phyloP scores from a whole-genome alignment of 2,329 filamentous ascomycete genomes.

The Trichoderma breve region DNA sequence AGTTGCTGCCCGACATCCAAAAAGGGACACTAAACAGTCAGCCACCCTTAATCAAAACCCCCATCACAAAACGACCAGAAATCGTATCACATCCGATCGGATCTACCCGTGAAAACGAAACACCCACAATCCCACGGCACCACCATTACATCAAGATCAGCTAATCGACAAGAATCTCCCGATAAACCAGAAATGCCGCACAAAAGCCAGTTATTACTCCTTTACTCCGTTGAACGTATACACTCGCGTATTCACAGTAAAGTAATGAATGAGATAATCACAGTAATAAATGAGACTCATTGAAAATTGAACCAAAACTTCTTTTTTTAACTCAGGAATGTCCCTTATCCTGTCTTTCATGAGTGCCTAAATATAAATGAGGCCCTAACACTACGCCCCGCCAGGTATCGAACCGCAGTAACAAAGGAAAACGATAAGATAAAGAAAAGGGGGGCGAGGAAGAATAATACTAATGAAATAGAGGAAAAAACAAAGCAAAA shows the following conservation, averaged over 20 bases:
- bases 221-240: not conserved
- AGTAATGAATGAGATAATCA: too few species aligned
- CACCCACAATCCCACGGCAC: not conserved
- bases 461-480: not conserved
- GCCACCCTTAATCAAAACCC: not conserved
- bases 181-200: not conserved
- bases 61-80: not conserved
- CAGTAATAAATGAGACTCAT: not conserved
- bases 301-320: not conserved
- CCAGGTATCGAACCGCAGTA: slow-evolving; percentile 15
- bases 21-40: not conserved
- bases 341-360: slow-evolving; percentile 8
- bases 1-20: not conserved
- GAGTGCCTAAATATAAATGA: not conserved
- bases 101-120: not conserved
- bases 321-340: not conserved
- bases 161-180: not conserved
- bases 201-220: not conserved
- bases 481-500: not conserved
- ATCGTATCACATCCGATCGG: not conserved
- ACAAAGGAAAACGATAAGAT: slow-evolving; percentile 1
- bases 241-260: too few species aligned
- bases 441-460: not conserved
- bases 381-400: slow-evolving; percentile 13
- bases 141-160: not conserved